A percentile compares a stretch with the other conserved stretches of the same genome.
Evolutionary conservation across 129 eudicot genomes (phyloP).

Genomic region (Smallanthus sonchifolius): DNA sequence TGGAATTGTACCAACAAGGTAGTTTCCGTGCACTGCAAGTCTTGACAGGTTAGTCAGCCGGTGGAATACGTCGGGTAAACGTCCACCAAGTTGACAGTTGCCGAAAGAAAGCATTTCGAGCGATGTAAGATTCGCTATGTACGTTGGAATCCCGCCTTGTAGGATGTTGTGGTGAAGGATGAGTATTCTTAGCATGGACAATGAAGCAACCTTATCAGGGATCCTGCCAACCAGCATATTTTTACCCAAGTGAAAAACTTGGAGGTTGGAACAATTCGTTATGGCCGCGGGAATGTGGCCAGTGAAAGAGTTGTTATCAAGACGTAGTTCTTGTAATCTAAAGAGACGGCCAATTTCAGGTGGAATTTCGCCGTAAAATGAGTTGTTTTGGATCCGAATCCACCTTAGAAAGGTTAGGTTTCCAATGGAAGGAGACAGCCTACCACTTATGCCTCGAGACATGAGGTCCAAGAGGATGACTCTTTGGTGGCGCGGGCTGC

Average conservation of each 20-base stretch:
- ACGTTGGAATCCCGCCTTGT: constrained; percentile 26
- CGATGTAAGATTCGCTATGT: constrained; percentile 10
- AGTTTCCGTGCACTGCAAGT: constrained; percentile 6
- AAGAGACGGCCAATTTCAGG: constrained; percentile 16
- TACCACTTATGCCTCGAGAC: constrained; percentile 17
- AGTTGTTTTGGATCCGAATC: constrained; percentile 15
- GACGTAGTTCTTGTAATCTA: constrained; percentile 14
- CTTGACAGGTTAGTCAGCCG: background rate
- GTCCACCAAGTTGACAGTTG: constrained; percentile 19
- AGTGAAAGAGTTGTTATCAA: constrained; percentile 5
- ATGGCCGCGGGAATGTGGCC: constrained; percentile 28
- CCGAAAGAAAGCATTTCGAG: constrained; percentile 2
- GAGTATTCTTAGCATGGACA: constrained; percentile 7
- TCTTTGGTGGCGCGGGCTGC: constrained; percentile 18
- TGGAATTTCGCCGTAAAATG: constrained; percentile 23
- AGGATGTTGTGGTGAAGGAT: background rate
- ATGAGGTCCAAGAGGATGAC: constrained; percentile 16
- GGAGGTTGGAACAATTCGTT: constrained; percentile 18
- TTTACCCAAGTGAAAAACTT: background rate
- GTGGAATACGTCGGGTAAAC: constrained; percentile 17
- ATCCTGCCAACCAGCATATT: constrained; percentile 19
- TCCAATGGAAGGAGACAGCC: constrained; percentile 33
- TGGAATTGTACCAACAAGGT: constrained; percentile 26
- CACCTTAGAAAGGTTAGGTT: constrained; percentile 26
- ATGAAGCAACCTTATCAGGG: constrained; percentile 13